Conservation (phyloP, 2,329 filamentous ascomycete genomes). For the Fusarium kyushuense region DNA sequence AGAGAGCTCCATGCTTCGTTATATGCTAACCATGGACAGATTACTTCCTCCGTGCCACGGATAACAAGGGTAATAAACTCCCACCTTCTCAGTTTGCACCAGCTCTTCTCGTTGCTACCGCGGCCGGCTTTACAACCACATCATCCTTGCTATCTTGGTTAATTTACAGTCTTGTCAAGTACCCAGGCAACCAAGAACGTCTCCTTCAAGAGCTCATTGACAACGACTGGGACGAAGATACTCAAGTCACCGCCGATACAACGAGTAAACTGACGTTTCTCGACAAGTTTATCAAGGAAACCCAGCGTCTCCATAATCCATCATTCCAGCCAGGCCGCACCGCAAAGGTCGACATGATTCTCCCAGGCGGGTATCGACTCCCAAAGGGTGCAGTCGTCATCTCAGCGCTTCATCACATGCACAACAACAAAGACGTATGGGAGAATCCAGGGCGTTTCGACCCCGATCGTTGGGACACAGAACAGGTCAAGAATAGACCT, state of each 20-base stretch:
- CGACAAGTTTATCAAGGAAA: slow-evolving; percentile 71
- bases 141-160: slow-evolving; percentile 69
- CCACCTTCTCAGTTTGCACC: slow-evolving; percentile 50
- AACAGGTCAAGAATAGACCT: slow-evolving; percentile 64
- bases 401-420: slow-evolving; percentile 62
- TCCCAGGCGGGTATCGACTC: slow-evolving; percentile 69
- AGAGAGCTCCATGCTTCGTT: rapidly evolving
- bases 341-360: slow-evolving; percentile 64
- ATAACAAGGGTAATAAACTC: slow-evolving; percentile 66
- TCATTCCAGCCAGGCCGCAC: slow-evolving; percentile 72
- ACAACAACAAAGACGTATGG: slow-evolving; percentile 68
- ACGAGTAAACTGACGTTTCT: slow-evolving; percentile 62
- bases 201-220: slow-evolving; percentile 70
- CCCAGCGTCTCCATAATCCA: slow-evolving; percentile 69
- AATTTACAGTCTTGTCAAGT: slow-evolving; percentile 65
- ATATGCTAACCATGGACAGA: slow-evolving; percentile 49
- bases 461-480: slow-evolving; percentile 69
- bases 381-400: slow-evolving; percentile 66
- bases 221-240: slow-evolving; percentile 58
- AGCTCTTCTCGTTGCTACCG: slow-evolving; percentile 63
- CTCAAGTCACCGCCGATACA: slow-evolving; percentile 60
- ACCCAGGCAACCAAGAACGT: slow-evolving; percentile 66
- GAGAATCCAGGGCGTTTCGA: slow-evolving; percentile 68
- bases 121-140: slow-evolving; percentile 71
- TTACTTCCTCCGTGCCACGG: slow-evolving; percentile 65